Evolutionary conservation across 257 asterid species (phyloP).

Genomic region (Penstemon davidsonii): DNA sequence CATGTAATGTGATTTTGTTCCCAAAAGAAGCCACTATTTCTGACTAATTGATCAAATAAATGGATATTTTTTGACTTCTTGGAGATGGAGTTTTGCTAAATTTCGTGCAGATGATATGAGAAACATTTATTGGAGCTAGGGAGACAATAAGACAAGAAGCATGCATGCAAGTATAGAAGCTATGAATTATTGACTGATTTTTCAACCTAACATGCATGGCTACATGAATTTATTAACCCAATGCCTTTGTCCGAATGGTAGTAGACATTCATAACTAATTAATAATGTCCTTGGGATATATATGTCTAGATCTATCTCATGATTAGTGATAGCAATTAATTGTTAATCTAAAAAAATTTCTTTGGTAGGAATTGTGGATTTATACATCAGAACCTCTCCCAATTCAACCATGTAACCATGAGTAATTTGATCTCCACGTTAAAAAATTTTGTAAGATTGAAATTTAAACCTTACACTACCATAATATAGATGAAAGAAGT

Average conservation of each 20-base stretch:
- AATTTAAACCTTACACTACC: too few species aligned
- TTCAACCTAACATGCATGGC: conserved; percentile 31
- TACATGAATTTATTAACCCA: conserved; percentile 33
- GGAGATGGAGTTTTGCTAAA: conserved; percentile 53
- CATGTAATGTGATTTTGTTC: conserved; percentile 31
- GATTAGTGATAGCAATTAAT: neutral
- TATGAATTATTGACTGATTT: conserved; percentile 20
- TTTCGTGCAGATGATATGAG: conserved; percentile 6
- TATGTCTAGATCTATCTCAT: neutral
- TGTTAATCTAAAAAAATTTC: neutral
- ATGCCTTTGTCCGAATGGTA: conserved; percentile 43
- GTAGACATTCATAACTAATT: conserved; percentile 20
- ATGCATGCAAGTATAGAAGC: conserved; percentile 9
- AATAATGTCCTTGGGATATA: neutral
- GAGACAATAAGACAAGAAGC: conserved; percentile 26
- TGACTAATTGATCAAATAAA: conserved; percentile 28
- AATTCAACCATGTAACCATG: too few species aligned
- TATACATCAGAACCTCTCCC: too few species aligned
- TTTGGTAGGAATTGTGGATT: too few species aligned
- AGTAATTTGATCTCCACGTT: too few species aligned
- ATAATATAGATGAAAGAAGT: too few species aligned
- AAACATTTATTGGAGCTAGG: neutral
- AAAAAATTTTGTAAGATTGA: too few species aligned
- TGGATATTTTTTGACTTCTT: conserved; percentile 17
- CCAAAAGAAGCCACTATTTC: conserved; percentile 39